Base-by-base conservation (phyloP, 495 filamentous ascomycete species). In the Hyphodiscus hymeniophilus region DNA sequence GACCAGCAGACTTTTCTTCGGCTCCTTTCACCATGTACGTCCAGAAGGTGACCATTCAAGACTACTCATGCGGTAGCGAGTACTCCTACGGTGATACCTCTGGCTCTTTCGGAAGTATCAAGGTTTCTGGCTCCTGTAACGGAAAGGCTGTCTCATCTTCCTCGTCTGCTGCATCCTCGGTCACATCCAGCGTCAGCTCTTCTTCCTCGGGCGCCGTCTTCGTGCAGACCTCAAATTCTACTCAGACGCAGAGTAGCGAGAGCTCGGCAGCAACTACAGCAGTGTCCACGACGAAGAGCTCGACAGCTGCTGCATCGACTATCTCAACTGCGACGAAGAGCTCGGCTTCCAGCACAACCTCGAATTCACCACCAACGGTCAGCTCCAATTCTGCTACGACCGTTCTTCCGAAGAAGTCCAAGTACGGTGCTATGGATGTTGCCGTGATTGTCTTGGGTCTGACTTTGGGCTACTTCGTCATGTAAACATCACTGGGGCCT, bases 11-110 rank as follows among this genome's bases (percentile, higher is more conserved):
- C 63, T 95, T 89, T 61, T 74, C 74, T 41, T 51, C 73, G 44
- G 92, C 86, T 1, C 90, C 92, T 0, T 97, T 80, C 70, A 78
- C 73, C 39, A 97, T 97, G 92, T 67, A 77, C 42, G 75, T 95
- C 54, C 81, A 87, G 64, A 80, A 72, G 22, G 69, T 95, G 44
- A 75, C 75, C 35, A 77, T 91, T 40, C 80, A 80, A 34, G 92
- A 98, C 67, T 96, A 96, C 69, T 94, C 87, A 18, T 94, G 87
- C 10, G 92, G 20, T 16, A 15, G 91, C 26, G 79, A 75, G 1
- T 98, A 98, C 69, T 70, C 63, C 16, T 98, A 96, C 62, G 70
- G 75, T 40, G 87, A 89, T 61, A 74, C 68, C 26, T 80, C 74
- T 23, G 92, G 92, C 31, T 76, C 73, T 18, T 95, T 85, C 83